Evolutionary conservation across 163 green algal genomes (phyloP), one percentile per base, ranked within the genome.

Genomic region (Prototheca wickerhamii): DNA sequence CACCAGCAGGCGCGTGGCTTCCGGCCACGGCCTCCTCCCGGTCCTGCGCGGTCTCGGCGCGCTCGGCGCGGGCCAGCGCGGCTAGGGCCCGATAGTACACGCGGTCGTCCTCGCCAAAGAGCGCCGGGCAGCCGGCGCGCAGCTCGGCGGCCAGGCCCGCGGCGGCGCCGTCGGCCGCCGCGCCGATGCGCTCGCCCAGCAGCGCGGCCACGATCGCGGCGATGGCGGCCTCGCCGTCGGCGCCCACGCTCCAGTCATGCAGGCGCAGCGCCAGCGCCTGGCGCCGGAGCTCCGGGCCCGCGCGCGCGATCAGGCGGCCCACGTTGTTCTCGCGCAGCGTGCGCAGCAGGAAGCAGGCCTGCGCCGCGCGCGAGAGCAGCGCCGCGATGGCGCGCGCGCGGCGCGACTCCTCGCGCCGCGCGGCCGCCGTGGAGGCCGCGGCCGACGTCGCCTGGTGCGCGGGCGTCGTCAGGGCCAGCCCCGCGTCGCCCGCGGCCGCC

Each of bases 31-130:
- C 25, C 2, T 35, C 50, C 37, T 76, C 65, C 4, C 71, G 60
- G 52, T 76, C 74, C 15, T 25, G 25, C 20, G 33, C 60, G 1
- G 33, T 43, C 31, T 32, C 57, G 25, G 69, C 70, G 33, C 46
- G 59, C 64, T 80, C 71, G 15, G 81, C 81, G 20, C 68, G 63
- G 60, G 71, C 60, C 58, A 87, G 70, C 44, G 74, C 63, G 7
- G 74, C 79, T 3, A 50, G 64, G 2, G 82, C 88, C 60, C 82
- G 70, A 76, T 90, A 95, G 71, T 90, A 95, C 20, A 70, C 74
- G 15, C 82, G 77, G 67, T 96, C 89, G 46, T 87, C 76, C 60
- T 91, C 85, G 49, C 73, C 80, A 75, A 94, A 96, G 78, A 81
- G 95, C 7, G 77, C 77, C 23, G 84, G 84, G 68, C 82, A 90